These are phyloP conservation scores for Erysimum cheiri DNA, from an alignment of 441 rosid genomes.

Conservation along the genomic window DNA sequence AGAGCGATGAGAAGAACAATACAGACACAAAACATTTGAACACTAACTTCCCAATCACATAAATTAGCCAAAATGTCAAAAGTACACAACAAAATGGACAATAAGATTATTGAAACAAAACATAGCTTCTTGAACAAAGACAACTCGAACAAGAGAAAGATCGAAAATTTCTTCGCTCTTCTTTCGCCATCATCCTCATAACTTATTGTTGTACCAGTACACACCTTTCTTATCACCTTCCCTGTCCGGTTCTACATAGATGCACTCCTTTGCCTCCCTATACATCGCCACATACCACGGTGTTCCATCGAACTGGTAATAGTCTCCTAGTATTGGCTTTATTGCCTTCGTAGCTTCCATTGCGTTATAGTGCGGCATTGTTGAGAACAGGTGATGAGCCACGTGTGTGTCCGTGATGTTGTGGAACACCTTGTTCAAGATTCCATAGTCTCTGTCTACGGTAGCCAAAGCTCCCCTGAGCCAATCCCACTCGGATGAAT, in stretches of 20 bases:
- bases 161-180: slow-evolving; percentile 22
- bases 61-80: slow-evolving; percentile 38
- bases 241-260: slow-evolving; percentile 83
- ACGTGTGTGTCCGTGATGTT: slow-evolving; percentile 93
- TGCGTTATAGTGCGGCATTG: slow-evolving; percentile 93
- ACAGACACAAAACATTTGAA: slow-evolving; percentile 16
- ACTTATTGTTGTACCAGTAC: slow-evolving; percentile 77
- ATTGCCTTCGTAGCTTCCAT: slow-evolving; percentile 93
- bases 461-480: slow-evolving; percentile 89
- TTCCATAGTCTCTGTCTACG: slow-evolving; percentile 88
- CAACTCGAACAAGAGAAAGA: slow-evolving; percentile 27
- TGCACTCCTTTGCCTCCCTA: slow-evolving; percentile 93
- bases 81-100: slow-evolving; percentile 31
- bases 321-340: slow-evolving; percentile 84
- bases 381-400: slow-evolving; percentile 89
- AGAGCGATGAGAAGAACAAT: slow-evolving; percentile 39
- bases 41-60: slow-evolving; percentile 32
- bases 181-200: slow-evolving; percentile 47
- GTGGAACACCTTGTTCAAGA: slow-evolving; percentile 89
- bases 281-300: slow-evolving; percentile 73
- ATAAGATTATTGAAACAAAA: slow-evolving; percentile 32
- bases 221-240: slow-evolving; percentile 71
- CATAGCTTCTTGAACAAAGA: slow-evolving; percentile 36
- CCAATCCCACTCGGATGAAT: slow-evolving; percentile 96
- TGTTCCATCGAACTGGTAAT: slow-evolving; percentile 83